Base-by-base conservation (phyloP, 495 filamentous ascomycete species). In the Delitschia confertaspora region DNA sequence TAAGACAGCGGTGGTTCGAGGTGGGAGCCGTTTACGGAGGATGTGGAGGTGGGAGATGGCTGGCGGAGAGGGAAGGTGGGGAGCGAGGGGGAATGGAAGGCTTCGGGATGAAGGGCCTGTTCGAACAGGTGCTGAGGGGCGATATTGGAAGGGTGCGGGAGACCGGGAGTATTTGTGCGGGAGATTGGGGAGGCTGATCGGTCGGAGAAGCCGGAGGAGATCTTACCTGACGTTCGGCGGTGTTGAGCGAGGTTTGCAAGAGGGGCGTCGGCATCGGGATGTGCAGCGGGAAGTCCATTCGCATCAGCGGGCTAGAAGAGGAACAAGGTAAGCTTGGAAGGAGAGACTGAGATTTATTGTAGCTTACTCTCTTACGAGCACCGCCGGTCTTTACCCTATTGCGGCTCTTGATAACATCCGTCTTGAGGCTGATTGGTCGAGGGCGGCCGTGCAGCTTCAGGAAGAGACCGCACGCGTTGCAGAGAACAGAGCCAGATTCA, bases 341-440 rank as follows among this genome's bases (percentile, higher is more conserved):
- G n/a, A n/a, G n/a, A n/a, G n/a, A n/a, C n/a, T n/a, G n/a, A n/a
- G n/a, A n/a, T n/a, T n/a, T n/a, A n/a, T n/a, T n/a, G n/a, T n/a
- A n/a, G 60, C 70, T 62, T 57, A 89, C 88, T 77, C 95, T 96
- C 65, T 88, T 89, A 68, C 89, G 91, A 38, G 80, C 76, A 7
- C 78, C 80, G 46, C 82, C 77, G 33, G 87, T 91, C 71, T 96
- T 96, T 36, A 96, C 88, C 41, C 91, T 79, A 62, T 99, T 99
- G 55, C 91, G 88, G 69, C 88, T 95, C 68, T 99, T 99, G 68
- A 99, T 99, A 47, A 96, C 88, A 70, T 99, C 93, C 32, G 93
- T 99, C 69, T 99, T 99, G 53, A 99, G 75, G 51, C 82, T 88
- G 65, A 93, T 93, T 57, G 93, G 93, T 38, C 91, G 80, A 49